phyloP scores from a whole-genome alignment of 2,329 filamentous ascomycete species.

The Beauveria scarabaeidicola region DNA sequence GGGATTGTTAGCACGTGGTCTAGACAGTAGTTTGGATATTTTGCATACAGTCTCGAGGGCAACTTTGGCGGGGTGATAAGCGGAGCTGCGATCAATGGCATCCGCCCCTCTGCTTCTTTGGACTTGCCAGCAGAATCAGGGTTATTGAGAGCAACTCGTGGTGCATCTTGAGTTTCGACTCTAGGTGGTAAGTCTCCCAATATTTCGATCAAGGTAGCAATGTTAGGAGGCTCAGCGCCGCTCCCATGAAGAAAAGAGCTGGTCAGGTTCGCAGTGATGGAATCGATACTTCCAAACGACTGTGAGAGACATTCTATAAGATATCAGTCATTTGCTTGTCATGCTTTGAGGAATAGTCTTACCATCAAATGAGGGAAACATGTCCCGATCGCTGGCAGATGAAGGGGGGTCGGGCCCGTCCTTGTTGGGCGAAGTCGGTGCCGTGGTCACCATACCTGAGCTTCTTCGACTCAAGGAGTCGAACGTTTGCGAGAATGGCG shows the following conservation, averaged over 20 bases:
- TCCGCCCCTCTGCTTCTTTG: neutral
- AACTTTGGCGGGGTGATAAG: slow-evolving; percentile 22
- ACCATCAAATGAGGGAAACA: slow-evolving; percentile 5
- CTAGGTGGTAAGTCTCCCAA: neutral
- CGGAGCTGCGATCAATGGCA: slow-evolving; percentile 15
- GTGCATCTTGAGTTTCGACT: neutral
- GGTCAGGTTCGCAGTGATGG: neutral
- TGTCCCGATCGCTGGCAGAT: neutral
- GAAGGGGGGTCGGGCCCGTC: neutral
- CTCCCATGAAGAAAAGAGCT: neutral
- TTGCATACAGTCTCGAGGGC: slow-evolving; percentile 22
- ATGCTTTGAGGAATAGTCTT: neutral
- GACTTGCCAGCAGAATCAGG: neutral
- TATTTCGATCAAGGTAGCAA: slow-evolving; percentile 2
- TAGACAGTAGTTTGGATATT: neutral
- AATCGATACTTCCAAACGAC: slow-evolving; percentile 7
- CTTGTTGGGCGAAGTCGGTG: slow-evolving; percentile 9
- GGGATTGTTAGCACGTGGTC: neutral
- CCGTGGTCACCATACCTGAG: slow-evolving; percentile 14
- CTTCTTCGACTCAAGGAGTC: slow-evolving; percentile 18
- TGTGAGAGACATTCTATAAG: slow-evolving; percentile 4
- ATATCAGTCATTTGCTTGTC: neutral
- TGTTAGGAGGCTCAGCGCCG: neutral
- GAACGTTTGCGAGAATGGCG: slow-evolving; percentile 19
- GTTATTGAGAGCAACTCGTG: neutral